Evolutionary conservation across 495 filamentous ascomycete genomes (phyloP).

Genomic region (Xylaria venustula): DNA sequence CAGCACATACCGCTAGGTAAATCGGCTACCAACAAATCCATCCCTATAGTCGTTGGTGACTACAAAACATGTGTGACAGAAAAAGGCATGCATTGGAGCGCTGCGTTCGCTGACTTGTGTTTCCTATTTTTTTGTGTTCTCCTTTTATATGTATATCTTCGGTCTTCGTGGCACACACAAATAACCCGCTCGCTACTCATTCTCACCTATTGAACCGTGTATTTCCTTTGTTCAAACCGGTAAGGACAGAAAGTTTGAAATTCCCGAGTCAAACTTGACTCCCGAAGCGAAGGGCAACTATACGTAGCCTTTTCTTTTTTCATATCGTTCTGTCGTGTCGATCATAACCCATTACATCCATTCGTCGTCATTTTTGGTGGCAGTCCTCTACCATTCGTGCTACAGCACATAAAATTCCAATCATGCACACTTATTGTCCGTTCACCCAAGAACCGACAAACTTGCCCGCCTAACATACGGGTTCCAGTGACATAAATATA

Average conservation of each 20-base stretch:
- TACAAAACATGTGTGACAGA: background rate
- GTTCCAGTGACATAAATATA: background rate
- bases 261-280: background rate
- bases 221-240: background rate
- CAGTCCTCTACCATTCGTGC: background rate
- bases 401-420: constrained; percentile 4
- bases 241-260: constrained; percentile 9
- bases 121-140: background rate
- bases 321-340: background rate
- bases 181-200: too few species aligned
- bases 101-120: background rate
- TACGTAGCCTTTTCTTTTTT: background rate
- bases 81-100: background rate
- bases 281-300: background rate
- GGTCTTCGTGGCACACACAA: background rate
- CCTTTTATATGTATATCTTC: constrained; percentile 2
- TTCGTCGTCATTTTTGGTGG: background rate
- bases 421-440: constrained; percentile 2
- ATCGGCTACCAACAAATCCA: background rate
- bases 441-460: too few species aligned
- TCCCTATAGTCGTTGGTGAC: background rate
- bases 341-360: background rate
- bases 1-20: background rate
- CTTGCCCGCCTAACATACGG: background rate
- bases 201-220: background rate